Evolutionary conservation across 805 yeast species (phyloP).

Genomic region (Candida manassasensis): DNA sequence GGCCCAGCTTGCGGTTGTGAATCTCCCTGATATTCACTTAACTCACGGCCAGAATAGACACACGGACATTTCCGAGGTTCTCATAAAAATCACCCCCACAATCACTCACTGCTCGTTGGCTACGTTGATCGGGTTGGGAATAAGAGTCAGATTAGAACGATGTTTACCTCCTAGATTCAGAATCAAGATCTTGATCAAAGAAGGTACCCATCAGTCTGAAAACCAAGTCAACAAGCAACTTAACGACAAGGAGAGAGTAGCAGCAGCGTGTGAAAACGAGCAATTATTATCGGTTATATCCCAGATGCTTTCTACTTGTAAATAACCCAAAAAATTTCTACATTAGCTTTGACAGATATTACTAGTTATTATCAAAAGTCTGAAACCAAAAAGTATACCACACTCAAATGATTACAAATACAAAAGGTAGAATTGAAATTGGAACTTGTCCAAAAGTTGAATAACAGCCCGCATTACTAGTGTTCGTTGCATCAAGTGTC

Average conservation of each 20-base stretch:
- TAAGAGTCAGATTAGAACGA: slow-evolving; percentile 85
- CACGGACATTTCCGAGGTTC: slow-evolving; percentile 61
- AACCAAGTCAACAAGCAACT: slow-evolving; percentile 93
- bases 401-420: too few relatives aligned
- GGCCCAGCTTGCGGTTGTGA: slow-evolving; percentile 93
- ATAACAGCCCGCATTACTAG: too few relatives aligned
- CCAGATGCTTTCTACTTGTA: slow-evolving; percentile 85
- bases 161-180: slow-evolving; percentile 82
- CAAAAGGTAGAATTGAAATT: too few relatives aligned
- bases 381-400: too few relatives aligned
- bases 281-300: slow-evolving; percentile 87
- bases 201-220: slow-evolving; percentile 95
- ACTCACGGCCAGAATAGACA: slow-evolving; percentile 43
- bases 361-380: too few relatives aligned
- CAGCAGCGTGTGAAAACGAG: slow-evolving; percentile 97
- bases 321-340: too few relatives aligned
- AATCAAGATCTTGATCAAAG: slow-evolving; percentile 71
- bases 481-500: too few relatives aligned
- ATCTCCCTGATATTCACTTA: slow-evolving; percentile 73
- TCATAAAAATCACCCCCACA: slow-evolving; percentile 89
- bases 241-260: slow-evolving; percentile 95
- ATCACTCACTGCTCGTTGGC: slow-evolving; percentile 97
- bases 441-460: too few relatives aligned
- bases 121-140: slow-evolving; percentile 91
- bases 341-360: too few relatives aligned